Conservation (phyloP, 148 eudicot genomes). For the Cornus suecica region DNA sequence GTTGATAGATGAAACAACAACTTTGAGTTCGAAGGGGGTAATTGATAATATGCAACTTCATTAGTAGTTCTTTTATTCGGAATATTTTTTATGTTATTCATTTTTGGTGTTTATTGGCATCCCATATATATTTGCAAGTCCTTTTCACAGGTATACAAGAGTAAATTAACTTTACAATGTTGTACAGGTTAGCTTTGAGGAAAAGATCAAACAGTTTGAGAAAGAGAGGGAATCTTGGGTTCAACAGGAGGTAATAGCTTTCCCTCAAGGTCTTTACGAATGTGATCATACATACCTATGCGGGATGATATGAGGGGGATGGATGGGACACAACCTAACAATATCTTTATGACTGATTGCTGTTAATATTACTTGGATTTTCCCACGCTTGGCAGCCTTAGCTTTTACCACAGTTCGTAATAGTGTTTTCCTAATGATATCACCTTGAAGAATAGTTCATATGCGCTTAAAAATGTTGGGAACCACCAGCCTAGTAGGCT, state of each 20-base stretch:
- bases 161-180: not conserved
- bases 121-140: not conserved
- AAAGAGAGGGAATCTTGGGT: conserved; percentile 45
- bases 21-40: conserved; percentile 44
- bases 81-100: not conserved
- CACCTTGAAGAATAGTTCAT: not conserved
- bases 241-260: conserved; percentile 53
- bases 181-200: conserved; percentile 37
- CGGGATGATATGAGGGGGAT: too few species aligned
- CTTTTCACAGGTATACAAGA: not conserved
- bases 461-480: not conserved
- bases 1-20: conserved; percentile 47
- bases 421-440: too few species aligned
- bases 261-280: not conserved
- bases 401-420: too few species aligned
- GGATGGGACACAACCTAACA: too few species aligned
- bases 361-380: too few species aligned
- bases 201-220: conserved; percentile 49
- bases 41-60: conserved; percentile 1
- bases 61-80: not conserved
- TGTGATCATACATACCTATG: not conserved
- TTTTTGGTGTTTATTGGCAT: not conserved
- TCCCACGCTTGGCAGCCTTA: too few species aligned
- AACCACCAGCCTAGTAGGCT: not conserved
- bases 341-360: too few species aligned